Conservation (phyloP, 768 basidiomycete species). For the Naganishia friedmannii region DNA sequence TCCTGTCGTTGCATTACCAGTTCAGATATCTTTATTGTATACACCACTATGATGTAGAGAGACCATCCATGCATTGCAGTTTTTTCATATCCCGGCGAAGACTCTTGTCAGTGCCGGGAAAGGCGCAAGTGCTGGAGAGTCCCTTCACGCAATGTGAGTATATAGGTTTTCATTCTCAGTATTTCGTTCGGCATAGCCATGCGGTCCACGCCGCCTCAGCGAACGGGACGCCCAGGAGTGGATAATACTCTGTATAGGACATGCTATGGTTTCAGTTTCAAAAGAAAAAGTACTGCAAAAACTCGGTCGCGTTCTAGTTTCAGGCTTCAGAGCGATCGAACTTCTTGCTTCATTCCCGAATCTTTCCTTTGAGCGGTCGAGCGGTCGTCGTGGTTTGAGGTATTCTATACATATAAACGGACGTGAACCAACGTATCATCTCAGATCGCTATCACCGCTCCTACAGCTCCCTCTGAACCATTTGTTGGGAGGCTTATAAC, state of each 20-base stretch:
- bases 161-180: no score
- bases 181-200: no score
- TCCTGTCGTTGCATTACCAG: background rate
- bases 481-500: background rate
- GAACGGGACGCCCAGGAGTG: no score
- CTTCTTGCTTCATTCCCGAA: background rate
- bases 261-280: no score
- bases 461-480: background rate
- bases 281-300: background rate
- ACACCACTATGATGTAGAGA: background rate
- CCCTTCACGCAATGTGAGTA: no score
- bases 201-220: no score
- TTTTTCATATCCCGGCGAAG: no score
- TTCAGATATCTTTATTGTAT: background rate
- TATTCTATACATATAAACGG: background rate
- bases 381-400: conserved; percentile 14
- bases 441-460: background rate
- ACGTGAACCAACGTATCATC: background rate
- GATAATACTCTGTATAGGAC: no score
- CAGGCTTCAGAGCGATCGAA: conserved; percentile 8
- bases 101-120: no score
- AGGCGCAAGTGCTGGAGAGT: no score
- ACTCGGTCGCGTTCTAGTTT: conserved; percentile 13
- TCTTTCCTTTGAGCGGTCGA: background rate
- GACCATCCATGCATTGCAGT: background rate